Evolutionary conservation across 208 protist genomes (phyloP), one percentile per base, ranked within the genome.

Genomic region (Wallacemonas collosoma): DNA sequence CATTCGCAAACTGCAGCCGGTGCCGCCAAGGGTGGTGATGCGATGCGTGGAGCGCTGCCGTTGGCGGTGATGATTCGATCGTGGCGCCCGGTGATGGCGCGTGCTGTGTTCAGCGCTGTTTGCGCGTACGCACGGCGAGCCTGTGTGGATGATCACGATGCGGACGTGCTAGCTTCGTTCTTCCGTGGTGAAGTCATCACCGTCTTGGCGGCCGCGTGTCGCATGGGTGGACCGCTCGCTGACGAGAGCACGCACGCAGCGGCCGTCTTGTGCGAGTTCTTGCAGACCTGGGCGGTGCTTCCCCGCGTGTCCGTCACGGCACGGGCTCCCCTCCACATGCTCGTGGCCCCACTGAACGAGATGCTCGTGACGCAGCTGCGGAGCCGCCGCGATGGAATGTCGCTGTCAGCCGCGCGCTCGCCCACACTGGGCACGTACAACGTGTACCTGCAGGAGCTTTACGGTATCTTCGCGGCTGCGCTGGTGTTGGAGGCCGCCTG

Each of bases 281-380:
- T 97, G 58, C 77, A 93, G 38, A 71, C 93, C 17, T 97, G 93
- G 90, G 64, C 76, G 17, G 11, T 47, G 14, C 79, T 88, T 65
- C 88, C 90, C 8, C 55, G 75, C 11, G 73, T 91, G 57, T 67
- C 88, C 36, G 80, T 65, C 11, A 72, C 82, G 48, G 89, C 93
- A 56, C 93, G 88, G 48, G 73, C 80, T 15, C 87, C 93, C 35
- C 76, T 95, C 43, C 81, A 88, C 63, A 80, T 93, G 60, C 58
- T 87, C 36, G 82, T 97, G 45, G 86, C 85, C 6, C 84, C 93
- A 72, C 53, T 93, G 48, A 95, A 94, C 72, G 69, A 68, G 11
- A 72, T 87, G 4, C 68, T 95, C 36, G 80, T 86, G 75, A 68
- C 66, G 47, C 74, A 90, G 44, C 51, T 93, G 15, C 72, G 45